Evolutionary conservation across 176 grass and related monocot genomes (phyloP), one percentile per base, ranked within the genome.

Genomic region (Olyra latifolia): DNA sequence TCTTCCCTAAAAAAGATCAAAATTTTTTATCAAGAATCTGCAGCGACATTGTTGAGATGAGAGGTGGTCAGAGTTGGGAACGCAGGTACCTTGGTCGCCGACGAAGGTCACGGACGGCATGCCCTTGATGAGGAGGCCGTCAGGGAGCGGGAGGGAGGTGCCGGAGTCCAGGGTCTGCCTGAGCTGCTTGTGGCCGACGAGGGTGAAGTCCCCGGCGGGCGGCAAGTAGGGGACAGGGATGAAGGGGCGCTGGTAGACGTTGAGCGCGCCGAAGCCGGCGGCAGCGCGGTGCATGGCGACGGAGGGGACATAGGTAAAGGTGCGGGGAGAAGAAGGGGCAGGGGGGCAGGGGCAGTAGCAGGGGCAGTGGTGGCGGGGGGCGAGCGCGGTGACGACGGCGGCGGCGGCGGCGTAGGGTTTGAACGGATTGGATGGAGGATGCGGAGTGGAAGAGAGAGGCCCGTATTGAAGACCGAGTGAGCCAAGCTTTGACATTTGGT

Each of bases 271-370:
- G 78, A 92, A 97, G 0, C 95, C 95, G 0, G 87, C 95, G 6
- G 69, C 82, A 47, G 95, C 89, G 35, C 91, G 88, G 63, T 94
- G 95, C 76, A 97, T 56, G 0, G 82, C 80, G 56, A 90, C 80
- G 24, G 95, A 90, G 9, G 89, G 95, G 72, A 97, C 94, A 80
- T 97, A 97, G 12, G 63, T 77, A 79, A 82, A 97, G 8, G 84
- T 86, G 42, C 95, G n/a, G n/a, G n/a, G n/a, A n/a, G n/a, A n/a
- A n/a, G n/a, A n/a, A n/a, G n/a, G n/a, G n/a, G n/a, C n/a, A n/a
- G n/a, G n/a, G n/a, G n/a, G n/a, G n/a, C n/a, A n/a, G n/a, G n/a
- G n/a, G n/a, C n/a, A n/a, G n/a, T n/a, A n/a, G n/a, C n/a, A n/a
- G n/a, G n/a, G n/a, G n/a, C n/a, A n/a, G n/a, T n/a, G n/a, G n/a